Evolutionary conservation across 202 grass and related monocot genomes (phyloP), one percentile per base, ranked within the genome.

Genomic region (Panicum virgatum): DNA sequence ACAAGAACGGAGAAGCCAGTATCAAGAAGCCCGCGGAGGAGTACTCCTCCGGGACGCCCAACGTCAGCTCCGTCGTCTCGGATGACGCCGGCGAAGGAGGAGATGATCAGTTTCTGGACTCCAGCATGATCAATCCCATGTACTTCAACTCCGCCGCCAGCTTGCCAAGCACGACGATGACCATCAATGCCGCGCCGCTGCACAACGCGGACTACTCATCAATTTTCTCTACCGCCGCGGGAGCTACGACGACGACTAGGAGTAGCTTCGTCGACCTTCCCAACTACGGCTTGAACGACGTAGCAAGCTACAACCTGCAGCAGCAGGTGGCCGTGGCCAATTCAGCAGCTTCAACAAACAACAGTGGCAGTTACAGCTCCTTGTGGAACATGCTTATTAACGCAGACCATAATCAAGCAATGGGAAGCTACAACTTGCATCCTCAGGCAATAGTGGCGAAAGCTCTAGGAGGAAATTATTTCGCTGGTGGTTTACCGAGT

Each of bases 101-200:
- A n/a, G n/a, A n/a, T n/a, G 78, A 86, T 5, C 81, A 83, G 39
- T 60, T 91, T 6, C 37, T 93, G 2, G 74, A 89, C 69, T 75
- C 56, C n/a, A n/a, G n/a, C 45, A 6, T 86, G 39, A 23, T 76
- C 15, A 77, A 96, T 42, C 63, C 83, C 32, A 46, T 39, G 44
- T 51, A 52, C 44, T 74, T 83, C 85, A 34, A 27, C 75, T 80
- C 72, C 30, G 62, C 53, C 25, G 10, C 53, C 39, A 72, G 10
- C 5, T 30, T 78, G 43, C 42, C 81, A 25, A 25, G 13, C 64
- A 62, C 43, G 19, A 3, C 44, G 9, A n/a, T n/a, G n/a, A 9
- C 66, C 39, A 29, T 19, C 47, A 18, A 14, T 61, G 10, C n/a
- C 36, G 36, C 13, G 1, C 18, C 29, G 18, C 7, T 20, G 81